Evolutionary conservation across 768 basidiomycete genomes (phyloP), one percentile per base, ranked within the genome.

Genomic region (Trametopsis cervina): DNA sequence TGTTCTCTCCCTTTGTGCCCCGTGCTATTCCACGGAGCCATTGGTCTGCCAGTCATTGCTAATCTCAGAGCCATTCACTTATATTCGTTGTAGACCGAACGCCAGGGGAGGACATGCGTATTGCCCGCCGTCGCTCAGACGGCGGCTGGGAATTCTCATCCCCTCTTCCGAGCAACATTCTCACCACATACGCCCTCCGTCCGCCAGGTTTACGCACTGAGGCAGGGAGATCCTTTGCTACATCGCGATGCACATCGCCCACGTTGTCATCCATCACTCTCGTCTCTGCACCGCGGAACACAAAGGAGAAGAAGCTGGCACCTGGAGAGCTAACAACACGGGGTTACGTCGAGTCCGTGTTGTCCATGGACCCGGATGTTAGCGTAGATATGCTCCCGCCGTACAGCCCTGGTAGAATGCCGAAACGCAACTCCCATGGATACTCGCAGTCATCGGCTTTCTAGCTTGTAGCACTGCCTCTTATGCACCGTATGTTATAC

Each of bases 91-190:
- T 15, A 80, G 79, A 68, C 27, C 76, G 76, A 54, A 69, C 60
- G 17, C 77, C 78, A 0, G 78, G 78, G 11, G 59, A 66, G 48
- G 73, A 75, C 59, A 80, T 81, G 79, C 78, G 78, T 18, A 73
- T 79, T 33, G 78, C 78, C 1, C 61, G 66, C 37, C 71, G 77
- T 40, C 67, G 73, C 37, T 63, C 71, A 7, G 76, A 80, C 51
- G 78, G 80, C 18, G 73, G 70, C 44, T 81, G 78, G 80, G 67
- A 73, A 39, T 79, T 80, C 53, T 62, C 69, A 12, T 68, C 73
- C 37, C 39, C 29, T 45, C 44, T 56, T 36, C 7, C 47, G 3
- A 52, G 51, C 27, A 50, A 55, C n/a, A n/a, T n/a, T n/a, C n/a
- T n/a, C n/a, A n/a, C n/a, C n/a, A n/a, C n/a, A n/a, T n/a, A n/a